phyloP scores from a whole-genome alignment of 371 early-diverging fungal genomes.

The Mucor lusitanicus region DNA sequence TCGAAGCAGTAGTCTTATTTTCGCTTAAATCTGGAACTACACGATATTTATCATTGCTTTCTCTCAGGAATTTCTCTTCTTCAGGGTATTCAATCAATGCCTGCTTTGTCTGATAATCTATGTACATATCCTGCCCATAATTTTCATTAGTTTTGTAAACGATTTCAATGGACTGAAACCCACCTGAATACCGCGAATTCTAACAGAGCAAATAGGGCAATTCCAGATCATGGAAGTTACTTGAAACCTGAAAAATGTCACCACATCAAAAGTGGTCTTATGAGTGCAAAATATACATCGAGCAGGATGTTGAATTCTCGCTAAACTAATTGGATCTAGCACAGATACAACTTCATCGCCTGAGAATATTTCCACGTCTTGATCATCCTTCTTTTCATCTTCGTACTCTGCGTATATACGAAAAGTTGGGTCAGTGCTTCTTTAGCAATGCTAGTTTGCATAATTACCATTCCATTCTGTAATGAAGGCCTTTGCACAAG shows the following conservation, averaged over 20 bases:
- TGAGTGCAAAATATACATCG: conserved; percentile 45
- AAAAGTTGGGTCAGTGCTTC: neutral
- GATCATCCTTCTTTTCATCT: conserved; percentile 13
- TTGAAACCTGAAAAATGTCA: conserved; percentile 21
- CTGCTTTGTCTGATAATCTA: conserved; percentile 22
- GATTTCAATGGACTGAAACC: neutral
- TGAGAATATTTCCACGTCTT: conserved; percentile 25
- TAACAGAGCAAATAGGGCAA: conserved; percentile 29
- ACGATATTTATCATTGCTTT: conserved; percentile 6
- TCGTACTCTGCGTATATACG: neutral
- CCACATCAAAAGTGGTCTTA: conserved; percentile 39
- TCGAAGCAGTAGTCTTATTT: neutral
- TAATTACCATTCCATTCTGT: conserved; percentile 22
- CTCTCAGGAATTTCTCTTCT: conserved; percentile 18
- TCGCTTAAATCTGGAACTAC: neutral
- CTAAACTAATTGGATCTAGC: conserved; percentile 36
- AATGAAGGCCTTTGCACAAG: conserved; percentile 20
- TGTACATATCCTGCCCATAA: conserved; percentile 20
- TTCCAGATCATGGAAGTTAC: conserved; percentile 22
- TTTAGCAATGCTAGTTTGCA: neutral
- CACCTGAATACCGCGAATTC: conserved; percentile 33
- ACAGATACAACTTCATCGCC: conserved; percentile 37
- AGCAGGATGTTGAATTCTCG: conserved; percentile 37
- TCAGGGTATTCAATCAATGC: conserved; percentile 20
- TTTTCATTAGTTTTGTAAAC: neutral